Evolutionary conservation across 345 rosid genomes (phyloP).

Genomic region (Melastoma malabathricum): DNA sequence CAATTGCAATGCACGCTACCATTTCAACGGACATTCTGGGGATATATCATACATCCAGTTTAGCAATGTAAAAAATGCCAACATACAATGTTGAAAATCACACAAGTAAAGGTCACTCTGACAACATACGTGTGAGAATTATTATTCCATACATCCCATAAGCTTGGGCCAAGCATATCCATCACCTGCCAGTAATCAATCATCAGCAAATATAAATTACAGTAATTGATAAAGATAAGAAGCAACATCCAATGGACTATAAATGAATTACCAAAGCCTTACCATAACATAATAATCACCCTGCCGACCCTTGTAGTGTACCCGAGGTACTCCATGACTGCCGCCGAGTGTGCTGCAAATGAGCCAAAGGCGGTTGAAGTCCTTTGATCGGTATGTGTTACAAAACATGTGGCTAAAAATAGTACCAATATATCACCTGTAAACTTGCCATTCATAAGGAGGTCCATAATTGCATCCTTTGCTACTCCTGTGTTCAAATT

Average conservation of each 20-base stretch:
- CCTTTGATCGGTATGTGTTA: not conserved
- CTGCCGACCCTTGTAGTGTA: conserved; percentile 72
- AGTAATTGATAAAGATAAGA: too few relatives aligned
- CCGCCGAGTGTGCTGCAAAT: conserved; percentile 67
- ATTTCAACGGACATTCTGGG: conserved; percentile 69
- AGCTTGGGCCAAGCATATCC: conserved; percentile 87
- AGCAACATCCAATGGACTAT: too few relatives aligned
- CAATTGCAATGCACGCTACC: conserved; percentile 91
- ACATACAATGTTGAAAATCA: too few relatives aligned
- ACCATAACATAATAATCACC: conserved; percentile 86
- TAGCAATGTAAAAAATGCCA: too few relatives aligned
- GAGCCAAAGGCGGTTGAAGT: conserved; percentile 4
- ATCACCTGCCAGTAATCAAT: conserved; percentile 38
- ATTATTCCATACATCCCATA: conserved; percentile 79
- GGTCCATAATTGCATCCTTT: conserved; percentile 77
- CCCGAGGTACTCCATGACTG: conserved; percentile 62
- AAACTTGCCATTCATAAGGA: conserved; percentile 92
- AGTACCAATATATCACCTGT: conserved; percentile 37
- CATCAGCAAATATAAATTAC: too few relatives aligned
- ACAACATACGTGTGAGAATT: conserved; percentile 45
- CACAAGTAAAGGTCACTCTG: not conserved
- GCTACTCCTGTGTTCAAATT: conserved; percentile 74
- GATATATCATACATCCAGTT: conserved; percentile 2
- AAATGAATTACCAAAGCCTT: conserved; percentile 7
- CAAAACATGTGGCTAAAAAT: not conserved